These are phyloP conservation scores for Boletus smithii DNA, from an alignment of 1,284 basidiomycete genomes.

Conservation along the genomic window DNA sequence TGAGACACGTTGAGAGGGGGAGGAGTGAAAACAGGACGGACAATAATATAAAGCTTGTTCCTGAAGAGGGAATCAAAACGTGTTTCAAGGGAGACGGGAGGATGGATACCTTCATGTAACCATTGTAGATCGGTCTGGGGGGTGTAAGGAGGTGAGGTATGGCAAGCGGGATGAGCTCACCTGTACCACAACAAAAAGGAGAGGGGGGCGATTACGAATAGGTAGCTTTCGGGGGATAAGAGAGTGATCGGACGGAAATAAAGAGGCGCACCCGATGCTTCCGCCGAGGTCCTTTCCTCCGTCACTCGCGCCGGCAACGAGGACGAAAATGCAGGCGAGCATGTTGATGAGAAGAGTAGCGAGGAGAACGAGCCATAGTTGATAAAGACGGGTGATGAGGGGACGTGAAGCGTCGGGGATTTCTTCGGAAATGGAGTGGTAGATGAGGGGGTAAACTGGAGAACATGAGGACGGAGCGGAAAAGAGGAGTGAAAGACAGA, in stretches of 20 bases:
- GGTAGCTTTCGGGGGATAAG: constrained; percentile 55
- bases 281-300: constrained; percentile 80
- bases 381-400: constrained; percentile 82
- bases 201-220: constrained; percentile 74
- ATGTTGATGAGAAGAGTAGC: constrained; percentile 86
- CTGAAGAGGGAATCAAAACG: constrained; percentile 38
- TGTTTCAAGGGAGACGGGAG: constrained; percentile 6
- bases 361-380: constrained; percentile 81
- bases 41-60: constrained; percentile 86
- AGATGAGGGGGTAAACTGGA: constrained; percentile 89
- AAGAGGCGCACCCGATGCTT: constrained; percentile 65
- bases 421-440: constrained; percentile 87
- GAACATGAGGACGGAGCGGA: constrained; percentile 21
- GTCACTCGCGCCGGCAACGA: constrained; percentile 72
- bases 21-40: constrained; percentile 38
- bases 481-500: constrained; percentile 37
- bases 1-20: constrained; percentile 4
- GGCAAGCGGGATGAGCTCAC: constrained; percentile 37
- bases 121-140: constrained; percentile 89
- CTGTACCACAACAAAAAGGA: constrained; percentile 94
- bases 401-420: constrained; percentile 80
- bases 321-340: constrained; percentile 84
- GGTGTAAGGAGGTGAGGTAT: constrained; percentile 11
- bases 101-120: constrained; percentile 83
- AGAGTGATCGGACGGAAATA: constrained; percentile 27